Conservation (phyloP, 257 asterid species). For the Nicotiana sylvestris region DNA sequence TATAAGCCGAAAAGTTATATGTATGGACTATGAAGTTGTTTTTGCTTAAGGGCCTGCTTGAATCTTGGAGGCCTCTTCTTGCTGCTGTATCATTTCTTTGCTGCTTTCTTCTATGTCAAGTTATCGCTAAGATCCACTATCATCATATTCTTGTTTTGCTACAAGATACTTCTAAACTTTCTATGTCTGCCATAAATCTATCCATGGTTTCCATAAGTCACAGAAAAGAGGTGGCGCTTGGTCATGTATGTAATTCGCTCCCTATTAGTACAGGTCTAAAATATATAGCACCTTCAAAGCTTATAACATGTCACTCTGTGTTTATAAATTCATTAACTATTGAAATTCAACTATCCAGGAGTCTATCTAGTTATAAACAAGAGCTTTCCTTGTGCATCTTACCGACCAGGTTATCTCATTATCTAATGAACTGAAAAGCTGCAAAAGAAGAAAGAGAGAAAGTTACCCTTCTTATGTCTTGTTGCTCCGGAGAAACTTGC, state of each 20-base stretch:
- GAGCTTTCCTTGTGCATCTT: not conserved
- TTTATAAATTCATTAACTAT: not conserved
- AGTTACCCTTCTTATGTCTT: not conserved
- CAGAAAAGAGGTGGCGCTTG: not conserved
- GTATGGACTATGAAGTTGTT: not conserved
- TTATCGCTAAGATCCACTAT: not conserved
- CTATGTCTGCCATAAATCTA: not conserved
- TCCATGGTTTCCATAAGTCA: not conserved
- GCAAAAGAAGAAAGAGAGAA: not conserved
- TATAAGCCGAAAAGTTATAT: not conserved
- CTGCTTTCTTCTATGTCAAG: not conserved
- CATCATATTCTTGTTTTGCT: not conserved
- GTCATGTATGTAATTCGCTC: not conserved
- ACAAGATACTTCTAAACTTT: not conserved
- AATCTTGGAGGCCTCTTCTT: not conserved
- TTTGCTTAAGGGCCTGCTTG: not conserved
- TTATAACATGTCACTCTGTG: not conserved
- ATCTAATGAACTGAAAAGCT: not conserved
- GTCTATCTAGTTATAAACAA: not conserved
- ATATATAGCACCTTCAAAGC: not conserved
- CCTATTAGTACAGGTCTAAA: not conserved
- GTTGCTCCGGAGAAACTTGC: not conserved
- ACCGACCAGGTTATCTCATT: not conserved
- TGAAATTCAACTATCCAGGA: not conserved
- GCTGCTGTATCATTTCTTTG: not conserved